These are phyloP conservation scores for Pseudonitzschia multistriata DNA, from an alignment of 108 stramenopile species.

Conservation along the genomic window DNA sequence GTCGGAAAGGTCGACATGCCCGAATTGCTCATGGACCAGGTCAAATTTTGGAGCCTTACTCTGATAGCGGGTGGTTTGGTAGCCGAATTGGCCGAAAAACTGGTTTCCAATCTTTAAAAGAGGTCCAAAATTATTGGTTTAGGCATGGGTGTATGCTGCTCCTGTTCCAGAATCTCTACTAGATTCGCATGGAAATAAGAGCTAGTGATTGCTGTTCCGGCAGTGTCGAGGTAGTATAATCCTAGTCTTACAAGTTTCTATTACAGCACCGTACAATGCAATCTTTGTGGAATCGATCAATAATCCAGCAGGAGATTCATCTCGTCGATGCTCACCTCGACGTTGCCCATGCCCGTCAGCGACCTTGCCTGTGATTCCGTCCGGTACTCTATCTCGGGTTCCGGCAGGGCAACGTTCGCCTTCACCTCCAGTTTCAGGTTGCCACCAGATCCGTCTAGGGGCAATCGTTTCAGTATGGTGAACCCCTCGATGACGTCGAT, in stretches of 20 bases:
- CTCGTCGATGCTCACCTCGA: constrained; percentile 72
- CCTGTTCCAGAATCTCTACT: too few relatives aligned
- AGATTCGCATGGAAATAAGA: too few relatives aligned
- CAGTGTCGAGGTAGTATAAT: too few relatives aligned
- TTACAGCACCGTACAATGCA: too few relatives aligned
- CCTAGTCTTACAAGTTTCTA: too few relatives aligned
- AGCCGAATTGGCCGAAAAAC: constrained; percentile 47
- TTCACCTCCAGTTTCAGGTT: constrained; percentile 66
- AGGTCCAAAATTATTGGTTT: background rate
- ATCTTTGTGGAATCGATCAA: constrained; percentile 16
- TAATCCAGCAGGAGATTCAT: constrained; percentile 71
- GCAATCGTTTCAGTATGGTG: constrained; percentile 49
- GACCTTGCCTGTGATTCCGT: constrained; percentile 50
- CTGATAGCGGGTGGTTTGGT: constrained; percentile 42
- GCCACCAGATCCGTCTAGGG: constrained; percentile 56
- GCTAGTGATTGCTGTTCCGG: too few relatives aligned
- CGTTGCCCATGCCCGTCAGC: constrained; percentile 71
- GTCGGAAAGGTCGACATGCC: constrained; percentile 16
- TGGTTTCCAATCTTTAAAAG: constrained; percentile 13
- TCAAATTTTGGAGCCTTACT: constrained; percentile 45
- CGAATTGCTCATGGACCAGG: constrained; percentile 37
- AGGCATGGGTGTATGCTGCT: too few relatives aligned
- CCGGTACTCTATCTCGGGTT: constrained; percentile 68
- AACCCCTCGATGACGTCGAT: constrained; percentile 70
- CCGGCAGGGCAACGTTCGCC: constrained; percentile 69